Conservation (phyloP, 441 rosid genomes). For the Syzygium syzygioides region DNA sequence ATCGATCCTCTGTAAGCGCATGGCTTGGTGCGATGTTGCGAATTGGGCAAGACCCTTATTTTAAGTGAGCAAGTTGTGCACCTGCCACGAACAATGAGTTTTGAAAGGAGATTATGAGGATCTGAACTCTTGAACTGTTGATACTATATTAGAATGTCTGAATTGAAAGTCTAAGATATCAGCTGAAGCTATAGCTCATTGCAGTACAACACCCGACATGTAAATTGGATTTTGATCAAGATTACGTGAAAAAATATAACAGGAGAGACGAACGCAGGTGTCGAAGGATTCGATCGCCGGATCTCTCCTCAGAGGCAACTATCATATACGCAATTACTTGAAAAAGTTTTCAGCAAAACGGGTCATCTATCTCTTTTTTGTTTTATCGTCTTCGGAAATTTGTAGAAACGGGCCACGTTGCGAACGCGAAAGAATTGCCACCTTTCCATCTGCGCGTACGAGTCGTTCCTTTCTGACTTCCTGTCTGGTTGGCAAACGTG, state of each 20-base stretch:
- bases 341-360: not conserved
- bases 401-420: not conserved
- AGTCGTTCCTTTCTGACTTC: not conserved
- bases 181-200: not conserved
- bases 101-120: not conserved
- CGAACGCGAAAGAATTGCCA: not conserved
- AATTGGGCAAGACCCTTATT: not conserved
- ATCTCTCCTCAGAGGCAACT: not conserved
- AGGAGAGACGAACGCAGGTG: not conserved
- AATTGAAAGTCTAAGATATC: not conserved
- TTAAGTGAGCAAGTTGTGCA: not conserved
- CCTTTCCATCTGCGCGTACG: accelerated
- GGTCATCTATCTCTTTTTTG: not conserved
- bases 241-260: not conserved
- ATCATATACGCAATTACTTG: not conserved
- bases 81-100: not conserved
- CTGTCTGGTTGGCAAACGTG: not conserved
- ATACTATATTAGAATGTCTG: not conserved
- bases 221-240: not conserved
- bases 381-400: not conserved
- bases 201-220: not conserved
- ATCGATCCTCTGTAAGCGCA: not conserved
- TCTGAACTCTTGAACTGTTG: not conserved
- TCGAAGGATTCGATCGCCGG: not conserved
- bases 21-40: not conserved